Evolutionary conservation across 1,139 yeast genomes (phyloP).

Genomic region (Debaryomyces nepalensis): DNA sequence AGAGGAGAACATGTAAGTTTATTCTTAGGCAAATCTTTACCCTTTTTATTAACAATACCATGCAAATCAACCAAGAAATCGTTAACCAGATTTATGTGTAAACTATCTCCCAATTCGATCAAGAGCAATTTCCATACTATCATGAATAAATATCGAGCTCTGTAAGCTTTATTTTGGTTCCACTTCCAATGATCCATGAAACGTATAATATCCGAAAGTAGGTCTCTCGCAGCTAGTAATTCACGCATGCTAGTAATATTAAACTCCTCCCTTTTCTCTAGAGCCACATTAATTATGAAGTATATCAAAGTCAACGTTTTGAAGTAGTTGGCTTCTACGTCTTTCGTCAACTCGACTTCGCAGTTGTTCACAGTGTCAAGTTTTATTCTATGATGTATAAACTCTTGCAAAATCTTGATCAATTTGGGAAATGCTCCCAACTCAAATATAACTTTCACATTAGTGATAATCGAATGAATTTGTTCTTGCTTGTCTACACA

Average conservation of each 20-base stretch:
- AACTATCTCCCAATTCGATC: constrained; percentile 66
- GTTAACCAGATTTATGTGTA: constrained; percentile 51
- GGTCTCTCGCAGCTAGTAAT: constrained; percentile 31
- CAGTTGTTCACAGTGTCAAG: neutral
- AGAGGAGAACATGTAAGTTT: constrained; percentile 67
- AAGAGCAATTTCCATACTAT: constrained; percentile 63
- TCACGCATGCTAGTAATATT: constrained; percentile 22
- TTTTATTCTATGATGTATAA: constrained; percentile 6
- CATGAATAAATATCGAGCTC: constrained; percentile 56
- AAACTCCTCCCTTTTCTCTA: constrained; percentile 26
- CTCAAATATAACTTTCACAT: constrained; percentile 20
- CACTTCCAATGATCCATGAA: constrained; percentile 74
- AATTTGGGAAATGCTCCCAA: constrained; percentile 15
- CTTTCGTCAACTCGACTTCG: constrained; percentile 11
- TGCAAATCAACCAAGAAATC: constrained; percentile 50
- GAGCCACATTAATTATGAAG: constrained; percentile 43
- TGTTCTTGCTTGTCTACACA: constrained; percentile 39
- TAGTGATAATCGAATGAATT: constrained; percentile 33
- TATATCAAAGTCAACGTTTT: constrained; percentile 58
- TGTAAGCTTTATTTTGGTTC: constrained; percentile 37
- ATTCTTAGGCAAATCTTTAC: constrained; percentile 21
- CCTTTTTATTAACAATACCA: constrained; percentile 40
- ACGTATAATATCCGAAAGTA: constrained; percentile 51
- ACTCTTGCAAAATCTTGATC: neutral
- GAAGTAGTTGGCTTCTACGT: constrained; percentile 30